Percentiles rank a stretch among this genome's conserved stretches.
These are phyloP conservation scores for Rhizopus microsporus DNA, from an alignment of 371 early-diverging fungal genomes.

Conservation along the genomic window DNA sequence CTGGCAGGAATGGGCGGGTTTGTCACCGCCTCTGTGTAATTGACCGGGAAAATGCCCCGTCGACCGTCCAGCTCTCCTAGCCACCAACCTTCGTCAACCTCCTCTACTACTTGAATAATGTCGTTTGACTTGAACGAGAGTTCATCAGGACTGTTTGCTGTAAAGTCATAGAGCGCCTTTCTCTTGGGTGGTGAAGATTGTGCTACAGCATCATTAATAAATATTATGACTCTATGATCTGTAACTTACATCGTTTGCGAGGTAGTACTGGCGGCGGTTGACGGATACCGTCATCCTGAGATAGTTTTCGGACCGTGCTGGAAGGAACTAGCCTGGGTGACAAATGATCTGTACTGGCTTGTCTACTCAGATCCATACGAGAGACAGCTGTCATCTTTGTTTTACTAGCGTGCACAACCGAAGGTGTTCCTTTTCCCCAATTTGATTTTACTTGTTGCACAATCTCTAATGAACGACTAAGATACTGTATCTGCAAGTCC, in stretches of 20 bases:
- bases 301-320: neutral
- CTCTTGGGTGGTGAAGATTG: slow-evolving; percentile 6
- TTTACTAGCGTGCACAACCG: neutral
- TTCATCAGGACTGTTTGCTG: slow-evolving; percentile 67
- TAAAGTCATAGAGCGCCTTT: slow-evolving; percentile 68
- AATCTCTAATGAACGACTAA: slow-evolving; percentile 43
- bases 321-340: neutral
- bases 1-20: slow-evolving; percentile 9
- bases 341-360: slow-evolving; percentile 6
- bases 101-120: slow-evolving; percentile 70
- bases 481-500: slow-evolving; percentile 58
- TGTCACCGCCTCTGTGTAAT: slow-evolving; percentile 61
- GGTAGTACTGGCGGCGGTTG: slow-evolving; percentile 16
- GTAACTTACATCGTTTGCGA: slow-evolving; percentile 18
- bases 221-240: neutral
- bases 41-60: slow-evolving; percentile 84
- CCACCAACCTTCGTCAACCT: slow-evolving; percentile 90
- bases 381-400: slow-evolving; percentile 11
- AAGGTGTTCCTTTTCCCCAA: slow-evolving; percentile 15
- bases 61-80: slow-evolving; percentile 65
- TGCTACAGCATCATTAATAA: neutral
- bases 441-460: slow-evolving; percentile 24
- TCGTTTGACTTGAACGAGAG: slow-evolving; percentile 71
- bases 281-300: slow-evolving; percentile 5
- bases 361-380: neutral